Conservation (phyloP, 257 asterid genomes). For the Solanum sitiens region DNA sequence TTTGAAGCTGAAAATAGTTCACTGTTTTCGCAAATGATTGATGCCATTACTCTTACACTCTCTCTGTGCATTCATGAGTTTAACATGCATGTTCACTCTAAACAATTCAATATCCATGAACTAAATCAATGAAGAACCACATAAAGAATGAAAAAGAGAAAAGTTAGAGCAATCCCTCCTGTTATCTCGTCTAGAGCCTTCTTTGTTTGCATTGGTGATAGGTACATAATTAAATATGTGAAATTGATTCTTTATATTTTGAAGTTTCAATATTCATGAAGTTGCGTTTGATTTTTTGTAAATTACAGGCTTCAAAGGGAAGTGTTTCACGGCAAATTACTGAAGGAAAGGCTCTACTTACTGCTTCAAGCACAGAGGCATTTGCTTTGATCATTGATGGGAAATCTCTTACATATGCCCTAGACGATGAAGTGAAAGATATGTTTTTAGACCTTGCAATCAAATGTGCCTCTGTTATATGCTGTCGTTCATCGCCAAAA, state of each 20-base stretch:
- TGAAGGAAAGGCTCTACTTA: slow-evolving; percentile 56
- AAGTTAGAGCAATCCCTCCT: not conserved
- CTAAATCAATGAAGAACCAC: not conserved
- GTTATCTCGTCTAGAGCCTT: not conserved
- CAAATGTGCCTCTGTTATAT: slow-evolving; percentile 84
- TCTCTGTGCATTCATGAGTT: not conserved
- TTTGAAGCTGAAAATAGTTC: not conserved
- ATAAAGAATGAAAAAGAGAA: not conserved
- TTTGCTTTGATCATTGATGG: slow-evolving; percentile 96
- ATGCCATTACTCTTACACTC: not conserved
- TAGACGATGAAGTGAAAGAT: slow-evolving; percentile 51
- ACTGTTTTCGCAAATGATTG: not conserved
- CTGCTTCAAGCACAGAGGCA: slow-evolving; percentile 40
- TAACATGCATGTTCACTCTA: not conserved
- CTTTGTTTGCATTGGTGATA: not conserved
- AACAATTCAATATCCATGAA: not conserved
- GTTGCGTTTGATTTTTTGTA: not conserved
- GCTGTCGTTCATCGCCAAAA: slow-evolving; percentile 98
- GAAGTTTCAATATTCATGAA: not conserved
- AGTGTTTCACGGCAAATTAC: slow-evolving; percentile 54
- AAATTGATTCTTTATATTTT: not conserved
- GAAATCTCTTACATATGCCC: slow-evolving; percentile 83
- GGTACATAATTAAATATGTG: not conserved
- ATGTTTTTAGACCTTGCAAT: slow-evolving; percentile 73
- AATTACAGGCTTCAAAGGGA: slow-evolving; percentile 59